Evolutionary conservation across 75 land plant genomes (phyloP).

Genomic region (Pinus tabuliformis): DNA sequence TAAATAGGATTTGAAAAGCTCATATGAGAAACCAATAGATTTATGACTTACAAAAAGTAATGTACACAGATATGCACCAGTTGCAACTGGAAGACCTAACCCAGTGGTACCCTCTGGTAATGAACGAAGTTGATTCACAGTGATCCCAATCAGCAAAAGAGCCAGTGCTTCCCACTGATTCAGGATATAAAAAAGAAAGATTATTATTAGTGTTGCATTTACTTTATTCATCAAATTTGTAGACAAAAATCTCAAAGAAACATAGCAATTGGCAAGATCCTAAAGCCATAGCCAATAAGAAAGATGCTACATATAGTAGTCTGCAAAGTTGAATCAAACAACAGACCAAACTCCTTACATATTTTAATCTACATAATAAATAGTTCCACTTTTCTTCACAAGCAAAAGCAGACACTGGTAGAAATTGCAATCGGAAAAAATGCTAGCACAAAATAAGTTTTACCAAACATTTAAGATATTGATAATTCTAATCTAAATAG

Average conservation of each 20-base stretch:
- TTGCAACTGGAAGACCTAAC: constrained; percentile 73
- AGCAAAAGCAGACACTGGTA: not conserved
- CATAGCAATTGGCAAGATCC: too few species aligned
- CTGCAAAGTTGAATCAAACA: not conserved
- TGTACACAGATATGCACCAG: constrained; percentile 83
- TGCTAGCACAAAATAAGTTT: not conserved
- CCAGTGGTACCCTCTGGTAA: constrained; percentile 74
- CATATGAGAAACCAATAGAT: not conserved
- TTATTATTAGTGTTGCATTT: not conserved
- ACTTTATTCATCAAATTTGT: too few species aligned
- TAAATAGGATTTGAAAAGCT: not conserved
- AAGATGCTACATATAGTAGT: too few species aligned
- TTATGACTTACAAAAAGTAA: constrained; percentile 77
- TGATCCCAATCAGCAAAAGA: constrained; percentile 91
- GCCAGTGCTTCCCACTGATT: constrained; percentile 95
- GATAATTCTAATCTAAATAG: not conserved
- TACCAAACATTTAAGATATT: not conserved
- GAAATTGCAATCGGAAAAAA: not conserved
- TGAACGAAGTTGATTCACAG: constrained; percentile 87
- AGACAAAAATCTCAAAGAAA: too few species aligned
- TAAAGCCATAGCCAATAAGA: too few species aligned
- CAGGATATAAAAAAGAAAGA: not conserved
- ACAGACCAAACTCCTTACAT: not conserved
- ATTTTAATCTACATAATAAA: not conserved
- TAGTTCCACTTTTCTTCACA: not conserved